Evolutionary conservation across 805 yeast species (phyloP).

Genomic region (Candida incommunis): DNA sequence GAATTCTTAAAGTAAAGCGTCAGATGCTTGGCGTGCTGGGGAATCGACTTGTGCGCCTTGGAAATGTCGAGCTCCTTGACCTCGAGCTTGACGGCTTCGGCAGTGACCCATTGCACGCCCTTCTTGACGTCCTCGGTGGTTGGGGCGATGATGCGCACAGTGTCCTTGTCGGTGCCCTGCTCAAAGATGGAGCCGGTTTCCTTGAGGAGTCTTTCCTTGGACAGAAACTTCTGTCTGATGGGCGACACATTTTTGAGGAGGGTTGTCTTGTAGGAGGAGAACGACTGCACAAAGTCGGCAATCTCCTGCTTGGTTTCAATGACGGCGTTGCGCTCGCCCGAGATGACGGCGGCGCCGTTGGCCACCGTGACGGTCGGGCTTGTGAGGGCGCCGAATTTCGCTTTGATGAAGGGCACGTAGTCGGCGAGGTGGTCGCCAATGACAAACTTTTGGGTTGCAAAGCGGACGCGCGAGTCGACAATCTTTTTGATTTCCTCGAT

Average conservation of each 20-base stretch:
- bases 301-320: conserved; percentile 17
- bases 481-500: conserved; percentile 53
- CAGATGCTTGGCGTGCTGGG: conserved; percentile 61
- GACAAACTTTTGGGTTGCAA: conserved; percentile 7
- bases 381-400: neutral
- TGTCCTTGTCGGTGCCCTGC: conserved; percentile 1
- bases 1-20: conserved; percentile 41
- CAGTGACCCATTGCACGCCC: conserved; percentile 51
- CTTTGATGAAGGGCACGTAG: conserved; percentile 24
- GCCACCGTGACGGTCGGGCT: conserved; percentile 5
- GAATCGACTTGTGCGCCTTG: conserved; percentile 74
- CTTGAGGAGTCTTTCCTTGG: conserved; percentile 2
- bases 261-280: neutral
- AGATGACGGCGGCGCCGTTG: conserved; percentile 9
- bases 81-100: conserved; percentile 34
- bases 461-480: conserved; percentile 52
- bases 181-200: conserved; percentile 2
- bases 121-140: conserved; percentile 29
- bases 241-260: neutral
- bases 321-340: conserved; percentile 16
- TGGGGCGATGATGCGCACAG: conserved; percentile 1
- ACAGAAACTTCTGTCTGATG: neutral
- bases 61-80: conserved; percentile 67
- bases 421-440: neutral
- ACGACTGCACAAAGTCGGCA: conserved; percentile 7